These are phyloP conservation scores for Vigna unguiculata DNA, from an alignment of 306 rosid species.

Conservation along the genomic window DNA sequence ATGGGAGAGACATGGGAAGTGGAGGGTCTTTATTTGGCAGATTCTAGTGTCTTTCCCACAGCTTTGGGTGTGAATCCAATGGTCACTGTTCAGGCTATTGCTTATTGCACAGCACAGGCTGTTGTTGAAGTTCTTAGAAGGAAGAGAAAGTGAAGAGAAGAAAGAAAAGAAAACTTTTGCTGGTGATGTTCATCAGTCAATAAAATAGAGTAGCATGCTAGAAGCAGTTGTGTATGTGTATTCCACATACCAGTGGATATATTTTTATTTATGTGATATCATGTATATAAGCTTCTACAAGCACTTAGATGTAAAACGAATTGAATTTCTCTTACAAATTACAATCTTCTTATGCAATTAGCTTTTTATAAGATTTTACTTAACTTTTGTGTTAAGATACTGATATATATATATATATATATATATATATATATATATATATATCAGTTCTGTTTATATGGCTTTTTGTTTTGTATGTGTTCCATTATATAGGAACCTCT, in stretches of 20 bases:
- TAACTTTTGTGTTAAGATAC: background rate
- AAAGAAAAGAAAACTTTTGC: background rate
- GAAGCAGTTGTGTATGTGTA: background rate
- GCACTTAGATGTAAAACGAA: background rate
- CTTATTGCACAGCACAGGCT: conserved; percentile 83
- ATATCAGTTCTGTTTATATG: no score
- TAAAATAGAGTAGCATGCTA: background rate
- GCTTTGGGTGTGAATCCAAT: conserved; percentile 89
- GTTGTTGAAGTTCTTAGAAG: conserved; percentile 65
- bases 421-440: no score
- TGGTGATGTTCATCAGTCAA: background rate
- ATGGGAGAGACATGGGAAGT: conserved; percentile 88
- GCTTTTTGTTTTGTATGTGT: no score
- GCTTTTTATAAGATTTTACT: background rate
- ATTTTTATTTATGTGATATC: background rate
- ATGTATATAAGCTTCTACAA: background rate
- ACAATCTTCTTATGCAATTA: background rate
- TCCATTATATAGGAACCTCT: no score
- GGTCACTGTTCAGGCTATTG: conserved; percentile 83
- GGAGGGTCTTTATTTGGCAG: conserved; percentile 73
- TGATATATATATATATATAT: no score
- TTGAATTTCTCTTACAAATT: background rate
- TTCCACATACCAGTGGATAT: background rate
- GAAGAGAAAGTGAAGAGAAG: conserved; percentile 41
- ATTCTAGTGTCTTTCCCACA: conserved; percentile 82